phyloP scores from a whole-genome alignment of 176 grass and related monocot species.

The Carex kokanica region DNA sequence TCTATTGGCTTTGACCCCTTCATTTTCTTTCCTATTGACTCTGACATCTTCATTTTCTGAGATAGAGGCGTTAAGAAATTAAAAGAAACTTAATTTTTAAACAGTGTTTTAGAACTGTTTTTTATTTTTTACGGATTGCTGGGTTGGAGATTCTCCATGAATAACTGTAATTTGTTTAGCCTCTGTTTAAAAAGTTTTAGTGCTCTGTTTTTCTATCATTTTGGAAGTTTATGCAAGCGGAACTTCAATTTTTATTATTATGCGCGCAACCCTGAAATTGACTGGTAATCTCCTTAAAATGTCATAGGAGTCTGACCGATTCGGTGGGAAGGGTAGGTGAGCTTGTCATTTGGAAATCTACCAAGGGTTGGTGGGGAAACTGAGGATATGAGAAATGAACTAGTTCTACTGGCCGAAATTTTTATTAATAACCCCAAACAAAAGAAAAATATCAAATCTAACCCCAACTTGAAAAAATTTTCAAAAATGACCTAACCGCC shows the following conservation, averaged over 20 bases:
- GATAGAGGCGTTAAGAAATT: too few species aligned
- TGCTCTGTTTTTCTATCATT: background rate
- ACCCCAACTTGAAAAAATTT: too few species aligned
- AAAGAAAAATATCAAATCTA: too few species aligned
- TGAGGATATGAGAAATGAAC: background rate
- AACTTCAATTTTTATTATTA: background rate
- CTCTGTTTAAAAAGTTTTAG: background rate
- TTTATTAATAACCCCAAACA: too few species aligned
- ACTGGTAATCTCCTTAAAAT: constrained; percentile 3
- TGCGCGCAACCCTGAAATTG: background rate
- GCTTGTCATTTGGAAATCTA: background rate
- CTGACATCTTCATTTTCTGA: too few species aligned
- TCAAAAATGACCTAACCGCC: too few species aligned
- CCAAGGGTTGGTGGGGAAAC: background rate
- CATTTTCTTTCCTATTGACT: too few species aligned
- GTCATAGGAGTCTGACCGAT: background rate
- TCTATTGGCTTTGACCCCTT: too few species aligned
- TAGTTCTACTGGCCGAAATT: background rate
- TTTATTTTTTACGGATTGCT: too few species aligned
- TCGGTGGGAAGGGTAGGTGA: background rate
- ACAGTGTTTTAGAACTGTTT: too few species aligned
- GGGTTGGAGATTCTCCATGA: too few species aligned
- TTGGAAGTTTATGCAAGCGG: background rate
- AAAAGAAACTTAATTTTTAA: too few species aligned
- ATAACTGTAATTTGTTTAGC: background rate